Percentiles rank a stretch among this genome's conserved stretches.
Conservation (phyloP, 2,329 filamentous ascomycete species). For the Paraconiothyrium brasiliense region DNA sequence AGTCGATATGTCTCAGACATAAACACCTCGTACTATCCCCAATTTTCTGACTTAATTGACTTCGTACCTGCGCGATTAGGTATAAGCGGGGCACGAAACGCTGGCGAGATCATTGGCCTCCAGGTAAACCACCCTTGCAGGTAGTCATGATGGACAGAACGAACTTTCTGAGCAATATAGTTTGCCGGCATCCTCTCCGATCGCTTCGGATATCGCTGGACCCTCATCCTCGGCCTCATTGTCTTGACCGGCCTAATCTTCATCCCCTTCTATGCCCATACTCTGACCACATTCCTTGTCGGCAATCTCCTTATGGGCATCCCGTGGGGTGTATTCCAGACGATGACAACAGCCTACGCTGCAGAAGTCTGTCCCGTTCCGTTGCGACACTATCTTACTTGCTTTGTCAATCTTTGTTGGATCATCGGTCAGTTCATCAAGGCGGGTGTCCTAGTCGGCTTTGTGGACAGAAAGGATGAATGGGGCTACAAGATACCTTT, state of each 20-base stretch:
- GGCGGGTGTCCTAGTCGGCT: constrained; percentile 72
- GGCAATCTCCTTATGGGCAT: constrained; percentile 67
- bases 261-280: constrained; percentile 55
- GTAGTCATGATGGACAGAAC: neutral
- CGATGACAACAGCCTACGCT: constrained; percentile 68
- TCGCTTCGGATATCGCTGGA: constrained; percentile 11
- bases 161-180: neutral
- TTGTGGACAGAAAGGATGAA: constrained; percentile 68
- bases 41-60: too few species aligned
- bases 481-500: constrained; percentile 71
- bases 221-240: constrained; percentile 8
- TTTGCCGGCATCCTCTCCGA: constrained; percentile 7
- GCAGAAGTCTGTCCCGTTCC: constrained; percentile 62
- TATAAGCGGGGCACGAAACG: constrained; percentile 3
- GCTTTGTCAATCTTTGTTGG: constrained; percentile 78
- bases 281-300: constrained; percentile 48
- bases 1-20: too few species aligned
- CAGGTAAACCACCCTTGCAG: neutral
- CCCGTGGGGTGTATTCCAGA: constrained; percentile 51
- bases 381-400: constrained; percentile 63
- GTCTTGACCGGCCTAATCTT: constrained; percentile 44
- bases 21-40: too few species aligned
- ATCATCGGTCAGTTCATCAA: constrained; percentile 74
- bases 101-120: constrained; percentile 11
- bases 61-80: too few species aligned